Base-by-base conservation (phyloP, 192 early-diverging fungal genomes). In the Coemansia sp. region DNA sequence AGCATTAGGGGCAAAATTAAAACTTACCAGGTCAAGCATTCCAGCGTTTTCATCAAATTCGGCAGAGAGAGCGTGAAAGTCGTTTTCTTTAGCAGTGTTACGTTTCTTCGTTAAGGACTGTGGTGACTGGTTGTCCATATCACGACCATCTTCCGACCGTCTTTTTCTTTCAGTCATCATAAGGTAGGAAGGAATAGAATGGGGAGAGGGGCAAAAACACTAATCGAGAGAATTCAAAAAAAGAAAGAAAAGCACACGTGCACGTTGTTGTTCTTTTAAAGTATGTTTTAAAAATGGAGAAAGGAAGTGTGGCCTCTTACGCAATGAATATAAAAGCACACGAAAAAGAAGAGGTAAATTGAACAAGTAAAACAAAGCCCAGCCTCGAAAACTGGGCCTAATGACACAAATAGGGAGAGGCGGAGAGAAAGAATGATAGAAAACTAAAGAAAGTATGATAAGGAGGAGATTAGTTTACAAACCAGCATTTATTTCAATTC, bases 121-220 rank as follows among this genome's bases (percentile, higher is more conserved):
- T 34, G 63, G 78, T n/a, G 68, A 72, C 67, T 81, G 78, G 48
- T 26, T 51, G 23, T 71, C 72, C 63, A 75, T 61, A 31, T 81
- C 78, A 49, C 66, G 72, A 40, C 70, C 70, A 62, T 81, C 78
- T 62, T 81, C 78, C 21, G 78, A 72, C 59, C 78, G 78, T 63
- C 73, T 75, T 62, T 81, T 81, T 59, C 78, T 57, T 64, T 81
- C 78, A 23, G 78, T 75, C 78, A 81, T 81, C 78, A 81, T 81
- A 43, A 51, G 48, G 21, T 12, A 39, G 39, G 7, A 40, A 40
- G 39, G 39, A 39, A 39, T 25, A 6, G 46, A 49, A 49, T 49
- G 46, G 48, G n/a, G n/a, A n/a, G n/a, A n/a, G n/a, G n/a, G n/a
- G n/a, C n/a, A n/a, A 51, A 26, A 9, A 43, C 13, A 16, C 10